Evolutionary conservation across 73 alveolate species (phyloP), one percentile per base, ranked within the genome.

Genomic region (Stentor roeselii): DNA sequence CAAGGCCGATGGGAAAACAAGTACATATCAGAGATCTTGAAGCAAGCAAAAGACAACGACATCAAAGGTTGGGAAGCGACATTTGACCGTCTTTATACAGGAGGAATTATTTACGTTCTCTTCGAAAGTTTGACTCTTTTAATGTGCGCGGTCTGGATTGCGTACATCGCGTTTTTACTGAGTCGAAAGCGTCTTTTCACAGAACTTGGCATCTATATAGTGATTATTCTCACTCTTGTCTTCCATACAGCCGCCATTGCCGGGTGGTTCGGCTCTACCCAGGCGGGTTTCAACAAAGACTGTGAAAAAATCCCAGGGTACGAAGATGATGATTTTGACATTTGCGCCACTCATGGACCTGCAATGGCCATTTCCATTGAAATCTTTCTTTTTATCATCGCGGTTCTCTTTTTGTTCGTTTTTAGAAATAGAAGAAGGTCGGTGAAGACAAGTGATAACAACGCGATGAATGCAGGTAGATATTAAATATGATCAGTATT

Each of bases 261-360:
- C 27, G 42, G n/a, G 21, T 67, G 80, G 80, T 67, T 67, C 37
- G 80, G 80, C 11, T 21, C 34, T 32, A 67, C 80, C 0, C 42
- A 40, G 42, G 80, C 80, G n/a, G 34, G 27, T 27, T 67, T 67
- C 34, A 34, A 34, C 14, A 40, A 34, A 1, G 41, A 34, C 2
- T 67, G 80, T 32, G 42, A 30, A 15, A 67, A 67, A 67, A 40
- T 32, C 14, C 34, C 80, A 30, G 37, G 41, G 21, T 21, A 21
- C 37, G 34, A 30, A 67, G 27, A 2, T 31, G 0, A 67, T 34
- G 37, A n/a, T 27, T 50, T 11, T 50, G 37, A 67, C 1, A 40
- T 67, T 32, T 67, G 80, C 42, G 50, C 80, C 1, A 30, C 80
- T 27, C 41, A 67, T 67, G 80, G 80, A 1, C 80, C 80, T 21